Base-by-base conservation (phyloP, 441 rosid genomes). In the Adansonia madagascariensis region DNA sequence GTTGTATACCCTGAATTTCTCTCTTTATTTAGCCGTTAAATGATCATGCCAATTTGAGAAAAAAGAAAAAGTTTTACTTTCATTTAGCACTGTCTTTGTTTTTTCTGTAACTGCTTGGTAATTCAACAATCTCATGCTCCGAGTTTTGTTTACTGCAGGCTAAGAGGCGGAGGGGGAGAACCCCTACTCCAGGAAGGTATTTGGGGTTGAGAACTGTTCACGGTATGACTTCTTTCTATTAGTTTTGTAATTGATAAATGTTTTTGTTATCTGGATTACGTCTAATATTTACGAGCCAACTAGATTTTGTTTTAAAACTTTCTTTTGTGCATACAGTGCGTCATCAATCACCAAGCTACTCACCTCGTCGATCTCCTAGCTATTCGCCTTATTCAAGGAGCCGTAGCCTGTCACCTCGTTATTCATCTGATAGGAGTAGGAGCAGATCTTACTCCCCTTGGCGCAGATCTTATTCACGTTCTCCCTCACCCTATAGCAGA, bases 161-260 rank as follows among this genome's bases (percentile, higher is more conserved):
- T 43, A 89, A 87, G 82, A 90, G 97, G 81, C 85, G 92, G 61
- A 91, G 93, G 82, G 97, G 98, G 44, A 83, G 98, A 35, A 92
- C 98, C 62, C 99, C 98, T 53, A 95, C 99, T 53, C 99, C 99
- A 2, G 98, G 99, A 81, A 91, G 80, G 86, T 95, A 95, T 77
- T 77, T 95, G 84, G 99, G 98, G 56, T 82, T 89, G 84, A 91
- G 91, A 82, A 84, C 89, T 0, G 11, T 82, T 75, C 85, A 84
- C 15, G 99, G 98, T 90, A 85, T 12, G 85, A 66, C 60, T 43
- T n/a, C 31, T 73, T 50, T 46, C 78, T 41, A 56, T 46, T 1
- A 10, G 10, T 62, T 77, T 68, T 56, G 52, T 4, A 31, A 5
- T 46, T 71, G 65, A 35, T 47, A 31, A 6, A 11, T 12, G 1